phyloP scores from a whole-genome alignment of 78 protist species.

The Pelomyxa schiedti region DNA sequence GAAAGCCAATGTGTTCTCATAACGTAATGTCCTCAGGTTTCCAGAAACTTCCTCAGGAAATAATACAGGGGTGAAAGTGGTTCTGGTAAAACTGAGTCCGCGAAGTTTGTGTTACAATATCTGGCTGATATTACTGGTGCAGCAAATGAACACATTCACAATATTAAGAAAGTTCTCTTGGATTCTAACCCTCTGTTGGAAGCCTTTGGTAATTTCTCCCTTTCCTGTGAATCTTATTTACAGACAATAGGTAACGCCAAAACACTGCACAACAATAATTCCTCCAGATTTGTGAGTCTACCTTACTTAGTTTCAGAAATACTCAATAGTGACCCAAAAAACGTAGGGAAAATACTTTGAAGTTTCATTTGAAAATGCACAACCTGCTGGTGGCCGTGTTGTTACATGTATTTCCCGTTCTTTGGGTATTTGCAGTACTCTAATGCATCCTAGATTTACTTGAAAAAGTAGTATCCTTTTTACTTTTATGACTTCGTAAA shows the following conservation, averaged over 20 bases:
- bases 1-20: no score
- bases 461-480: conserved; percentile 5
- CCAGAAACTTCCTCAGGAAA: not conserved
- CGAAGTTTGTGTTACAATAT: conserved; percentile 51
- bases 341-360: conserved; percentile 47
- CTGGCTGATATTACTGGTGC: conserved; percentile 55
- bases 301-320: not conserved
- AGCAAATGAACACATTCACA: conserved; percentile 28
- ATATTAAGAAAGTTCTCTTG: conserved; percentile 56
- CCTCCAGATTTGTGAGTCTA: conserved; percentile 51
- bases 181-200: conserved; percentile 74
- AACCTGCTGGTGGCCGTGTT: conserved; percentile 58
- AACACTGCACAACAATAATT: conserved; percentile 66
- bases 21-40: no score
- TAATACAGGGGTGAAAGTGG: conserved; percentile 55
- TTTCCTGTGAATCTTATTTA: no score
- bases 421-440: not conserved
- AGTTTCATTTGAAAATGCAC: conserved; percentile 66
- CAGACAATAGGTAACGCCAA: no score
- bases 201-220: conserved; percentile 87
- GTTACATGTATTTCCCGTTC: conserved; percentile 7
- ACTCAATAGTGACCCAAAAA: not conserved
- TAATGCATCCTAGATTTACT: conserved; percentile 9
- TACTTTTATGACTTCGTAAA: not conserved
- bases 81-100: conserved; percentile 47